phyloP scores from a whole-genome alignment of 1,284 basidiomycete genomes.

The Fomitiporia mediterranea region DNA sequence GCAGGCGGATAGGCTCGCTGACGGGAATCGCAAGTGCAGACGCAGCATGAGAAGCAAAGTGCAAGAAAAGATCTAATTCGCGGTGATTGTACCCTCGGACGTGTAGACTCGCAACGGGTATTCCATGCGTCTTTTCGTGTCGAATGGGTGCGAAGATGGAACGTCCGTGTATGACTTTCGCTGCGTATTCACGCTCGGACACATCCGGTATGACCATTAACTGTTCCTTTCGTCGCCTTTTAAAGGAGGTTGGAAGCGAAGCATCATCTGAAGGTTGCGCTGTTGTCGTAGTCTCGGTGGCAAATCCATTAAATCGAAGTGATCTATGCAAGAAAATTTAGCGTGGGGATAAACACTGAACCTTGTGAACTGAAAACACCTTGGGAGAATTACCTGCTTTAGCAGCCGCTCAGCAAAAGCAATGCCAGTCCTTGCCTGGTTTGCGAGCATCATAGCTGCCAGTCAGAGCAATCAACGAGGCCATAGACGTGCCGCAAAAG shows the following conservation, averaged over 20 bases:
- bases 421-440: slow-evolving; percentile 1
- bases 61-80: slow-evolving; percentile 75
- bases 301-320: neutral
- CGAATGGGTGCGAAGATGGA: slow-evolving; percentile 25
- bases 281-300: slow-evolving; percentile 1
- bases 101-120: slow-evolving; percentile 83
- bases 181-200: slow-evolving; percentile 10
- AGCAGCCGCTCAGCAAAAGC: neutral
- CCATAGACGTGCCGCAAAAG: too few relatives aligned
- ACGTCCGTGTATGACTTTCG: slow-evolving; percentile 15
- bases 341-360: too few relatives aligned
- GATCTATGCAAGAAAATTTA: neutral
- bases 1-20: slow-evolving; percentile 65
- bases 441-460: slow-evolving; percentile 14
- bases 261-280: neutral
- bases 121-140: slow-evolving; percentile 60
- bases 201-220: slow-evolving; percentile 3
- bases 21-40: slow-evolving; percentile 80
- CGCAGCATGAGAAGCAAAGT: slow-evolving; percentile 85
- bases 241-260: neutral
- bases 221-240: neutral
- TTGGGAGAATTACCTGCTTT: neutral
- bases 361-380: neutral
- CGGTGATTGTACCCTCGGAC: slow-evolving; percentile 73
- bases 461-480: too few relatives aligned